Conservation (phyloP, 192 early-diverging fungal species). For the Mortierella claussenii region DNA sequence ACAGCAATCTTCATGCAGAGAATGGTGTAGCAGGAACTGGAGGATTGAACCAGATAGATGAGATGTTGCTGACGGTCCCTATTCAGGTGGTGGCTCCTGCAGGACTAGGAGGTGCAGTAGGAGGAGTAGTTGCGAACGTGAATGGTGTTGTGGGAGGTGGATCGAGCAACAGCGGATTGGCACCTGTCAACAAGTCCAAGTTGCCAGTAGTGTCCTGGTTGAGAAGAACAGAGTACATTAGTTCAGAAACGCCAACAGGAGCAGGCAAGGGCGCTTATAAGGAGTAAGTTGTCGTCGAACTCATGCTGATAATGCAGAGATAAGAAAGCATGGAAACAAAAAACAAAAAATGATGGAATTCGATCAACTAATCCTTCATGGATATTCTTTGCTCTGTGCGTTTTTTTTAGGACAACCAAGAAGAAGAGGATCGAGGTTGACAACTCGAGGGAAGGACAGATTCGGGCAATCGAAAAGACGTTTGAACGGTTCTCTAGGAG, state of each 20-base stretch:
- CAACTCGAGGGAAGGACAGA: slow-evolving; percentile 54
- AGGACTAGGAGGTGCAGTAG: not conserved
- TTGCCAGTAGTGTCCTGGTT: slow-evolving; percentile 60
- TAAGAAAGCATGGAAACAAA: no score
- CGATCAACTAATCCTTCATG: not conserved
- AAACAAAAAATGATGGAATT: not conserved
- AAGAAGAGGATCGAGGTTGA: slow-evolving; percentile 41
- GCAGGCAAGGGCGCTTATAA: slow-evolving; percentile 44
- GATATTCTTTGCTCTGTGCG: not conserved
- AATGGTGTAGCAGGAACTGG: slow-evolving; percentile 15
- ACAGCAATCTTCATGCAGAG: no score
- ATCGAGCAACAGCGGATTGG: slow-evolving; percentile 18
- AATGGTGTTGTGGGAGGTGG: not conserved
- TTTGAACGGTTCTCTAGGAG: slow-evolving; percentile 49
- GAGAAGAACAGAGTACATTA: slow-evolving; percentile 67
- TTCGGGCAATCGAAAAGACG: slow-evolving; percentile 58
- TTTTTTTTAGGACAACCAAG: slow-evolving; percentile 19
- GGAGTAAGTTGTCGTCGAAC: slow-evolving; percentile 19
- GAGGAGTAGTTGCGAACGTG: not conserved
- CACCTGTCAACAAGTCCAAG: slow-evolving; percentile 24
- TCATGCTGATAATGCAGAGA: no score
- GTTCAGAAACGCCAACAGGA: slow-evolving; percentile 54
- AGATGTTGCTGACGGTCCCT: slow-evolving; percentile 13
- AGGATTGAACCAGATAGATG: slow-evolving; percentile 10
- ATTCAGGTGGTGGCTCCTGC: slow-evolving; percentile 1